Conservation (phyloP, 257 asterid genomes). For the Solanum microdontum region DNA sequence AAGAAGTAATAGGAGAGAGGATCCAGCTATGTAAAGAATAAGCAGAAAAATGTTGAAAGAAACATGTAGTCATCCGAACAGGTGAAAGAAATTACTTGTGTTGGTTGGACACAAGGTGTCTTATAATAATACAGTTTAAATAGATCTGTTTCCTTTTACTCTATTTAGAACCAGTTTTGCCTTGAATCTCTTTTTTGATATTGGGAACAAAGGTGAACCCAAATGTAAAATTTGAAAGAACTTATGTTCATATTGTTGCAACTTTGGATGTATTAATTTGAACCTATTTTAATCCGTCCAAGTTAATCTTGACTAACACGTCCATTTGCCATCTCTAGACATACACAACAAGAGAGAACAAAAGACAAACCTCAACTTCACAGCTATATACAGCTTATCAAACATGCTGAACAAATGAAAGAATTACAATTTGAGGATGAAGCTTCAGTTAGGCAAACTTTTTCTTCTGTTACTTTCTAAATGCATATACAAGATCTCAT, state of each 20-base stretch:
- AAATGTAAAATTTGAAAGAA: neutral
- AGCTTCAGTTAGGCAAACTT: neutral
- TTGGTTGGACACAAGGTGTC: neutral
- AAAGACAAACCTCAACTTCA: neutral
- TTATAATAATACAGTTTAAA: neutral
- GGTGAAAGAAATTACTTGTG: neutral
- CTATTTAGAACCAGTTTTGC: neutral
- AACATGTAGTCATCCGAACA: neutral
- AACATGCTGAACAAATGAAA: neutral
- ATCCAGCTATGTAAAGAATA: neutral
- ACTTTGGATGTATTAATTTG: neutral
- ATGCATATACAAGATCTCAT: constrained; percentile 42
- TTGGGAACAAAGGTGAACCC: neutral
- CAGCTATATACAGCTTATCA: neutral
- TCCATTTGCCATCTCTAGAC: neutral
- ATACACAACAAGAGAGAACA: neutral
- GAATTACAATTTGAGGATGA: neutral
- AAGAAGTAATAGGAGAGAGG: neutral
- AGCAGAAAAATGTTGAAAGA: neutral
- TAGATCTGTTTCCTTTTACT: neutral
- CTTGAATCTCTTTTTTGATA: neutral
- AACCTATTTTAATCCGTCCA: neutral
- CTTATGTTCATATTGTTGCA: neutral
- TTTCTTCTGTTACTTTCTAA: neutral
- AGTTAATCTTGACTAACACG: neutral